These are phyloP conservation scores for Rhodosporidiobolus sp. DNA, from an alignment of 768 basidiomycete genomes.

Conservation along the genomic window DNA sequence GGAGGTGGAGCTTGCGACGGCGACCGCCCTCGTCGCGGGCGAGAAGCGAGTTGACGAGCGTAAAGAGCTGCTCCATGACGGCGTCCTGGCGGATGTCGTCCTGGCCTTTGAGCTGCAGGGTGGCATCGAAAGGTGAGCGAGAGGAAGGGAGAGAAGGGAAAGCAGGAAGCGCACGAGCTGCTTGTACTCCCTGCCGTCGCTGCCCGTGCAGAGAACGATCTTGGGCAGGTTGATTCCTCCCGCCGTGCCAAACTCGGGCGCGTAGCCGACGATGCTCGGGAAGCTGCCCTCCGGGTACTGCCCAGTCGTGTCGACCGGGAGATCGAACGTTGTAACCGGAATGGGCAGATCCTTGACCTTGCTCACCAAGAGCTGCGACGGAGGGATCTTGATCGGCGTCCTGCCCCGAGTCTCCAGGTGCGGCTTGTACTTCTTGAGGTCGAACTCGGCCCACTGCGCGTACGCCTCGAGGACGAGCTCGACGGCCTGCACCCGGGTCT, in stretches of 20 bases:
- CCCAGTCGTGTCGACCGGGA: conserved; percentile 66
- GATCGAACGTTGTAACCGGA: conserved; percentile 76
- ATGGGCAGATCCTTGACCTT: conserved; percentile 61
- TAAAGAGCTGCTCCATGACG: conserved; percentile 98
- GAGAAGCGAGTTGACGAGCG: conserved; percentile 77
- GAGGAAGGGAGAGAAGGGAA: neutral
- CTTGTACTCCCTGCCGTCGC: conserved; percentile 63
- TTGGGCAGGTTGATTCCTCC: conserved; percentile 84
- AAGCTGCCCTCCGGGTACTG: conserved; percentile 60
- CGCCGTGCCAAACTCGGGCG: conserved; percentile 59
- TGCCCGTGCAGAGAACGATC: conserved; percentile 66
- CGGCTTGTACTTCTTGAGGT: neutral
- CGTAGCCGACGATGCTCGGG: conserved; percentile 67
- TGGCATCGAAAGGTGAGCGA: neutral
- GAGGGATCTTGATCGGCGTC: conserved; percentile 5
- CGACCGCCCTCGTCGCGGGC: conserved; percentile 69
- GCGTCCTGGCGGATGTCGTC: conserved; percentile 97
- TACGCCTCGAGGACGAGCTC: conserved; percentile 38
- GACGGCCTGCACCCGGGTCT: conserved; percentile 23
- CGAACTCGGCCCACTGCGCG: conserved; percentile 39
- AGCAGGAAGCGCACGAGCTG: conserved; percentile 64
- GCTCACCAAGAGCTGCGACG: conserved; percentile 51
- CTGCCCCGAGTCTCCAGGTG: conserved; percentile 1
- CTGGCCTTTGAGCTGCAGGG: conserved; percentile 78
- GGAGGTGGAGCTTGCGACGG: conserved; percentile 66